Conservation (phyloP, 257 asterid species). For the Dorcoceras hygrometricum region DNA sequence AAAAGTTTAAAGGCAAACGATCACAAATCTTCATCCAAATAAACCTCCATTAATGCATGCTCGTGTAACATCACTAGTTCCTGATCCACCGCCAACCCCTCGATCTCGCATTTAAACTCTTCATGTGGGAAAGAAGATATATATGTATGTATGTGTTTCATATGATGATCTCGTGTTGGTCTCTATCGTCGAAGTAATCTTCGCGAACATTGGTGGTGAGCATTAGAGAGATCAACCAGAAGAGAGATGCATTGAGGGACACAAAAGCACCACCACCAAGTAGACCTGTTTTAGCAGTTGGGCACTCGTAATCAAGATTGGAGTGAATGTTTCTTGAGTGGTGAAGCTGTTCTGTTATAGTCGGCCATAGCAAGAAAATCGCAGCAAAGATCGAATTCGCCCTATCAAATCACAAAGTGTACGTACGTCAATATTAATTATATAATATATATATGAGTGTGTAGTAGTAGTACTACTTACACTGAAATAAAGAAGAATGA, state of each 20-base stretch:
- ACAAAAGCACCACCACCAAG: slow-evolving; percentile 34
- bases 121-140: no score
- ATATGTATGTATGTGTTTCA: neutral
- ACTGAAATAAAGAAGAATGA: slow-evolving; percentile 24
- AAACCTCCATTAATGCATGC: no score
- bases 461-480: no score
- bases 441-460: no score
- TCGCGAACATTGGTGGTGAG: slow-evolving; percentile 25
- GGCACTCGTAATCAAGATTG: slow-evolving; percentile 17
- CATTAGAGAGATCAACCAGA: slow-evolving; percentile 32
- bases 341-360: slow-evolving; percentile 26
- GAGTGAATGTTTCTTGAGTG: slow-evolving; percentile 23
- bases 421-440: no score
- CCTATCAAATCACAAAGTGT: slow-evolving; percentile 9
- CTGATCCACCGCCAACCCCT: neutral
- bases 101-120: neutral
- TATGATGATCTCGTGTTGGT: slow-evolving; percentile 3
- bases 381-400: slow-evolving; percentile 21
- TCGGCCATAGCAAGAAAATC: slow-evolving; percentile 31
- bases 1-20: neutral
- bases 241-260: slow-evolving; percentile 30
- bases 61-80: no score
- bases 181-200: slow-evolving; percentile 23
- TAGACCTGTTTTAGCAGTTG: slow-evolving; percentile 33
- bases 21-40: neutral